phyloP scores from a whole-genome alignment of 2,329 filamentous ascomycete species.

The Neopestalotiopsis sp. region DNA sequence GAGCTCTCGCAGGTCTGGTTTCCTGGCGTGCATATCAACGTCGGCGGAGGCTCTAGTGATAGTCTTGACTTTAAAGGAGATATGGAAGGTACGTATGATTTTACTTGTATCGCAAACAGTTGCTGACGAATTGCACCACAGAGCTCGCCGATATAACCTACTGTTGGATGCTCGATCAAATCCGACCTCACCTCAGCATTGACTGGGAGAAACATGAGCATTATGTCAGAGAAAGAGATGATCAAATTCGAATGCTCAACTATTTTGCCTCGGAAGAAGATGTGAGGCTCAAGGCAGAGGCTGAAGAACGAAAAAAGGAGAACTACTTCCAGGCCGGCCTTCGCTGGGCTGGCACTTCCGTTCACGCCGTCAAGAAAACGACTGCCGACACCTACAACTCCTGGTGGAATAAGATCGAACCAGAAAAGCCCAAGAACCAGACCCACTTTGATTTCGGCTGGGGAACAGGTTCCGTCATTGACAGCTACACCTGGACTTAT shows the following conservation, averaged over 20 bases:
- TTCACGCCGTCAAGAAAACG: not conserved
- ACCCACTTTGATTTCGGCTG: slow-evolving; percentile 17
- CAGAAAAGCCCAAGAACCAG: not conserved
- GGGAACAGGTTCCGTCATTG: slow-evolving; percentile 22
- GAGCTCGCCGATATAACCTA: not conserved
- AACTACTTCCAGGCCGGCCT: not conserved
- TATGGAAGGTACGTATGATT: slow-evolving; percentile 19
- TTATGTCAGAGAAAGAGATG: not conserved
- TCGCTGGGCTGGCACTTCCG: not conserved
- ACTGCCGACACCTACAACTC: slow-evolving; percentile 3
- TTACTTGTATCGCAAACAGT: not conserved
- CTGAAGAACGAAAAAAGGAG: not conserved
- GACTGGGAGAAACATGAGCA: not conserved
- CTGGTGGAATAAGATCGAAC: not conserved
- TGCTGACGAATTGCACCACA: not conserved
- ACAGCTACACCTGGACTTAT: slow-evolving; percentile 17
- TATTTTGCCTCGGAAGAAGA: not conserved
- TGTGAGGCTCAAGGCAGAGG: not conserved
- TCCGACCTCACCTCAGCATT: not conserved
- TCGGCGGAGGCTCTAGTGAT: slow-evolving; percentile 50
- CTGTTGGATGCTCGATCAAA: not conserved
- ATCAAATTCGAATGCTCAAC: not conserved
- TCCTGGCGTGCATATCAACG: slow-evolving; percentile 56
- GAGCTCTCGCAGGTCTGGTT: slow-evolving; percentile 59
- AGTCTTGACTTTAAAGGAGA: slow-evolving; percentile 23